Base-by-base conservation (phyloP, 2,329 filamentous ascomycete genomes). In the Chrysosporium keratinophilum region DNA sequence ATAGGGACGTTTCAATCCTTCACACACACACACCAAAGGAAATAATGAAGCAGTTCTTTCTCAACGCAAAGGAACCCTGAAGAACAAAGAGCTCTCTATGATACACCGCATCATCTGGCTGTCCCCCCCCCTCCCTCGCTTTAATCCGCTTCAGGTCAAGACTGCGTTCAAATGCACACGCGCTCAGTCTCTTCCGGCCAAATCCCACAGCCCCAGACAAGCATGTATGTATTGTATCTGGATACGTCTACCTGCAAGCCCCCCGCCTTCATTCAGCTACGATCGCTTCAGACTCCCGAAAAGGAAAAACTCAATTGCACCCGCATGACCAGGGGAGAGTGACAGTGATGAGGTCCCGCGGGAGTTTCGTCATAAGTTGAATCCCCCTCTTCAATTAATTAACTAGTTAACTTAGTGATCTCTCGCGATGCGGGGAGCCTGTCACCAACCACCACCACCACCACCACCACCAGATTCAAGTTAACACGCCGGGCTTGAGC, bases 231-330 rank as follows among this genome's bases (percentile, higher is more conserved):
- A 37, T 37, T 5, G 35, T 37, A 5, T 37, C 6, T 34, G 12
- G 6, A 37, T 37, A 37, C n/a, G 3, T 10, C 35, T n/a, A 37
- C 3, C 35, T 37, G 35, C n/a, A 28, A 28, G 23, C 23, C 23
- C 7, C n/a, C n/a, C n/a, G n/a, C n/a, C 23, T 28, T 28, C 48
- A 43, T 50, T 39, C 20, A 17, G 19, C 42, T 6, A 20, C 17
- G 23, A 46, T 46, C 14, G 14, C 11, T n/a, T 37, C 39, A 12
- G n/a, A 12, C 40, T 23, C 40, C 28, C 15, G 20, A 35, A 51
- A 51, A 37, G 40, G 17, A 23, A 23, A 51, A 51, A 51, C 28
- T 51, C 49, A 51, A 51, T 51, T 51, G 49, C 49, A 51, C 23
- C 49, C 40, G n/a, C 40, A 50, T 50, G 48, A 50, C 12, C 12